Conservation (phyloP, 2,329 filamentous ascomycete genomes). For the Amphichorda felina region DNA sequence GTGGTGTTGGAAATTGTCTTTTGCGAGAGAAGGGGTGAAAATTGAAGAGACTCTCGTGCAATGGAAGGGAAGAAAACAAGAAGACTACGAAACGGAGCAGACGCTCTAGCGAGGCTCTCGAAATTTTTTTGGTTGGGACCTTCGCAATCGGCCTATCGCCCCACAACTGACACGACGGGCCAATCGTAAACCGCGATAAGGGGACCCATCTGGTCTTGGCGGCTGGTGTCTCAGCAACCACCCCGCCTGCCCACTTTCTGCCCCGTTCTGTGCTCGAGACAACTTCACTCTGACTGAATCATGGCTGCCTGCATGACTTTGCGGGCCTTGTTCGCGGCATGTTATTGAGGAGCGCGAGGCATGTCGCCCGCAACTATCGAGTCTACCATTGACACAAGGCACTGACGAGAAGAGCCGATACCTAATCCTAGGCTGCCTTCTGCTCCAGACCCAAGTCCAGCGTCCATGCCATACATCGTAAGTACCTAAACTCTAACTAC, state of each 20-base stretch:
- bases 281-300: too few relatives aligned
- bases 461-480: too few relatives aligned
- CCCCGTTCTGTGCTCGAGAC: background rate
- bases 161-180: slow-evolving; percentile 5
- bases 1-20: background rate
- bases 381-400: slow-evolving; percentile 22
- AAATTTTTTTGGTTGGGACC: slow-evolving; percentile 17
- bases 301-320: too few relatives aligned
- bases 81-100: background rate
- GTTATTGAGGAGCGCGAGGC: too few relatives aligned
- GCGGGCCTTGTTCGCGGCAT: too few relatives aligned
- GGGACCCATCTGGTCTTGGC: slow-evolving; percentile 12
- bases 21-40: background rate
- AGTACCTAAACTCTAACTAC: background rate
- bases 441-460: too few relatives aligned
- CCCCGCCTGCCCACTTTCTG: background rate
- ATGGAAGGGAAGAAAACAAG: slow-evolving; percentile 1
- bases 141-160: background rate
- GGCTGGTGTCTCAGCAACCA: slow-evolving; percentile 20
- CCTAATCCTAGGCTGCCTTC: too few relatives aligned
- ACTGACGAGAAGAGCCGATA: too few relatives aligned
- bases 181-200: slow-evolving; percentile 19
- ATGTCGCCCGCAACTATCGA: slow-evolving; percentile 6
- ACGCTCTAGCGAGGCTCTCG: slow-evolving; percentile 8
- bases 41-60: slow-evolving; percentile 1